Percentiles rank a stretch among this genome's conserved stretches.
These are phyloP conservation scores for Yamadazyma takamatsuzukensis DNA, from an alignment of 805 yeast species.

Conservation along the genomic window DNA sequence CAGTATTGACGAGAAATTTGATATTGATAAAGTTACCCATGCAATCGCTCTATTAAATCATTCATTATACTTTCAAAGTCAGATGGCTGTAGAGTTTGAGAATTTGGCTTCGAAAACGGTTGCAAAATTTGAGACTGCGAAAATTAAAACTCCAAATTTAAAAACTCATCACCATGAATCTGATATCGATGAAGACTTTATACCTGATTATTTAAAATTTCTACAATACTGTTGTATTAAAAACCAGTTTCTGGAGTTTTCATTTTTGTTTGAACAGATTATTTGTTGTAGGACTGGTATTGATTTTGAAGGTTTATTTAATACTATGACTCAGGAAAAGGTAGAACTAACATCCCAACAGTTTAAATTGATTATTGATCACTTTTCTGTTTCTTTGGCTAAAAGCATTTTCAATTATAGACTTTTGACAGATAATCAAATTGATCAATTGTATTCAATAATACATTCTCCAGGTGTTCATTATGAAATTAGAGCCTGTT, in stretches of 20 bases:
- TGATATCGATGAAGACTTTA: slow-evolving; percentile 3
- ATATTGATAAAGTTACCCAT: too few species aligned
- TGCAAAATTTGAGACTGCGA: too few species aligned
- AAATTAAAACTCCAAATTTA: too few species aligned
- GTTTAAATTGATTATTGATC: slow-evolving; percentile 1
- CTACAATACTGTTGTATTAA: slow-evolving; percentile 2
- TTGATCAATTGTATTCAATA: slow-evolving; percentile 21
- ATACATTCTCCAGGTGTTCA: slow-evolving; percentile 24
- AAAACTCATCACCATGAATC: too few species aligned
- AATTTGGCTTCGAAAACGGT: too few species aligned
- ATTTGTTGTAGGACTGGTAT: background rate
- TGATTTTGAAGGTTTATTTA: slow-evolving; percentile 5
- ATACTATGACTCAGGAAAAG: slow-evolving; percentile 1
- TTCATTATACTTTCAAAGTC: too few species aligned
- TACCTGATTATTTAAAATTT: slow-evolving; percentile 7
- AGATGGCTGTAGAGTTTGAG: too few species aligned
- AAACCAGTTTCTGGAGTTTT: too few species aligned
- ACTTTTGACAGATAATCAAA: slow-evolving; percentile 9
- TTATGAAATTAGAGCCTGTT: slow-evolving; percentile 23
- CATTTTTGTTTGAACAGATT: too few species aligned
- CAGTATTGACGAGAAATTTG: too few species aligned
- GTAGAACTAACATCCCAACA: slow-evolving; percentile 1
- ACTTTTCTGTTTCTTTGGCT: slow-evolving; percentile 24
- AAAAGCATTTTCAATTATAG: slow-evolving; percentile 27
- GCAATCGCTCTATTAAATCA: too few species aligned